These are phyloP conservation scores for Clavaria fumosa DNA, from an alignment of 768 basidiomycete species.

Conservation along the genomic window DNA sequence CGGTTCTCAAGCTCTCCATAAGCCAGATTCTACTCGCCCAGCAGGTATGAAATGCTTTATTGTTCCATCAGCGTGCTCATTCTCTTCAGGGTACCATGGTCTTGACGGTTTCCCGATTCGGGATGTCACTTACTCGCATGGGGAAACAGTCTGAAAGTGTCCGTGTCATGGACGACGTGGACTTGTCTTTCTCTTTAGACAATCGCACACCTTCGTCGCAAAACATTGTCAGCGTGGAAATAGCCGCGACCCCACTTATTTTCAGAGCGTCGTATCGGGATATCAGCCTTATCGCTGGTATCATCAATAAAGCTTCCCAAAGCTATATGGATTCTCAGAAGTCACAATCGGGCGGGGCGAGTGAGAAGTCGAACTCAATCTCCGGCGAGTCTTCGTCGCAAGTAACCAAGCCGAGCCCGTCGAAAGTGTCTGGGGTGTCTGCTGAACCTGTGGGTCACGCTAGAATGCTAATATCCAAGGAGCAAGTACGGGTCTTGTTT, in stretches of 20 bases:
- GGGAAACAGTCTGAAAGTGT: constrained; percentile 68
- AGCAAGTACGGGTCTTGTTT: constrained; percentile 41
- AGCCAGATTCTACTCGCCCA: constrained; percentile 78
- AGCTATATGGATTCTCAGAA: constrained; percentile 41
- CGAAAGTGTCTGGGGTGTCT: constrained; percentile 6
- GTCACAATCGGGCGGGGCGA: constrained; percentile 7
- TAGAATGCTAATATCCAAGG: constrained; percentile 45
- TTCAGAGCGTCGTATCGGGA: constrained; percentile 94
- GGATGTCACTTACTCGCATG: constrained; percentile 92
- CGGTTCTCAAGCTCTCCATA: constrained; percentile 78
- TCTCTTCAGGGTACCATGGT: constrained; percentile 55
- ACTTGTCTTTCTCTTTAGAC: constrained; percentile 78
- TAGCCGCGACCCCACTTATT: constrained; percentile 68
- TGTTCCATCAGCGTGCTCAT: constrained; percentile 4
- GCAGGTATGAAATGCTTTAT: constrained; percentile 36
- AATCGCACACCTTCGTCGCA: constrained; percentile 55
- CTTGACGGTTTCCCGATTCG: constrained; percentile 62
- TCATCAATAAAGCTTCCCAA: constrained; percentile 75
- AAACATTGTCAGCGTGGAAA: constrained; percentile 70
- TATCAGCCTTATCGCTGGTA: constrained; percentile 74
- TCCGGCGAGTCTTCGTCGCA: constrained; percentile 1
- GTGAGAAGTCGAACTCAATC: constrained; percentile 6
- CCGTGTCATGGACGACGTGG: constrained; percentile 85
- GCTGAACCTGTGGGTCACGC: constrained; percentile 23
- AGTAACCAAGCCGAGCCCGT: constrained; percentile 10